phyloP scores from a whole-genome alignment of 2,329 filamentous ascomycete genomes.

The Fusarium lyarnte region DNA sequence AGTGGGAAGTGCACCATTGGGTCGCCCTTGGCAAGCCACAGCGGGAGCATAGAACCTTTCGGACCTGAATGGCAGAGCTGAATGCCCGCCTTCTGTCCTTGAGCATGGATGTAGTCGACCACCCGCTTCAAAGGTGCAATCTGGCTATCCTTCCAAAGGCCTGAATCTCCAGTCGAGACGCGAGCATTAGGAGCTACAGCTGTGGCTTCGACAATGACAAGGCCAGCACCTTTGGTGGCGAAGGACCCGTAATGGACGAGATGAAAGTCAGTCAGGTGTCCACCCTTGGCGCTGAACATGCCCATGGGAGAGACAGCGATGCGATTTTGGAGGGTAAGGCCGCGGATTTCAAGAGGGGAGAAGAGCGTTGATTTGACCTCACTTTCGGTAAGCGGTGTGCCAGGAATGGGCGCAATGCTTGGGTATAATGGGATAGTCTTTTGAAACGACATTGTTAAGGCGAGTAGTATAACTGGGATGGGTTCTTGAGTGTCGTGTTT shows the following conservation, averaged over 20 bases:
- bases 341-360: background rate
- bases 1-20: background rate
- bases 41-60: background rate
- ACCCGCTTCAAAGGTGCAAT: background rate
- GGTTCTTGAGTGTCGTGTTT: accelerated
- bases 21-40: background rate
- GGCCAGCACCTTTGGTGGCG: background rate
- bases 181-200: background rate
- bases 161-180: background rate
- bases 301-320: background rate
- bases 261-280: background rate
- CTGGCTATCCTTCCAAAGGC: background rate
- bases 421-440: background rate
- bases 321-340: background rate
- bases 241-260: background rate
- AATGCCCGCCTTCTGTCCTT: background rate
- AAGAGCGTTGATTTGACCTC: background rate
- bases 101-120: background rate
- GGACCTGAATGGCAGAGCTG: background rate
- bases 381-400: accelerated
- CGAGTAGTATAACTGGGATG: accelerated
- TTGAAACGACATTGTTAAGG: background rate
- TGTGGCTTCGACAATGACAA: background rate
- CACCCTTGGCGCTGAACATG: background rate
- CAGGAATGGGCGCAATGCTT: accelerated